Conservation (phyloP, 139 green algal species). For the Yamagishiella unicocca region DNA sequence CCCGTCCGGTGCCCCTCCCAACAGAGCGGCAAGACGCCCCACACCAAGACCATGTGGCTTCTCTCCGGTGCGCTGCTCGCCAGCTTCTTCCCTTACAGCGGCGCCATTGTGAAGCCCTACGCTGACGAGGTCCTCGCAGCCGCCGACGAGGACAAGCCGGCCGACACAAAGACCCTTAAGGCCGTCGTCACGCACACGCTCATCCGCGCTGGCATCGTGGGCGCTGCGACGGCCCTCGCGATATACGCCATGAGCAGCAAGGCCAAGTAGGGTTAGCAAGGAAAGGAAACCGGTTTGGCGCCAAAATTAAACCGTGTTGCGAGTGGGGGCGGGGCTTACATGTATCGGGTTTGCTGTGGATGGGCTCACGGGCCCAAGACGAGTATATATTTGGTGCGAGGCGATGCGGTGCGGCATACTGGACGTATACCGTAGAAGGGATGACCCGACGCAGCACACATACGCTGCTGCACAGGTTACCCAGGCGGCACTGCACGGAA, state of each 20-base stretch:
- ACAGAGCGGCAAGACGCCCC: neutral
- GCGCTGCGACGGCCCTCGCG: neutral
- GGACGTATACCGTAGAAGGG: too few species aligned
- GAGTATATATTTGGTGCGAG: too few species aligned
- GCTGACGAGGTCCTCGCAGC: neutral
- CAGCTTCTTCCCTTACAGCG: constrained; percentile 2
- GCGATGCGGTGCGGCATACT: too few species aligned
- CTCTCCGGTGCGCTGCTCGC: neutral
- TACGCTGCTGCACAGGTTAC: too few species aligned
- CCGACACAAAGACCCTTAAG: neutral
- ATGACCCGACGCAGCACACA: too few species aligned
- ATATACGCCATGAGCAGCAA: constrained; percentile 1
- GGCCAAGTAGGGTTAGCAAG: neutral
- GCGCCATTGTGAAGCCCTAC: neutral
- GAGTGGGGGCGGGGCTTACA: too few species aligned
- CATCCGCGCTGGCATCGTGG: neutral
- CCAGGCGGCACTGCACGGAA: too few species aligned
- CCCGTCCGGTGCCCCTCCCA: too few species aligned
- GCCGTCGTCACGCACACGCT: neutral
- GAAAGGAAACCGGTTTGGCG: too few species aligned
- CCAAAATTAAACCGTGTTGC: too few species aligned
- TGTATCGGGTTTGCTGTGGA: too few species aligned
- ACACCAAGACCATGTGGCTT: neutral
- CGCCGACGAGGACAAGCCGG: neutral
- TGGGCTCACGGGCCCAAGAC: too few species aligned